Evolutionary conservation across 192 early-diverging fungal genomes (phyloP).

Genomic region (Coemansia sp.): DNA sequence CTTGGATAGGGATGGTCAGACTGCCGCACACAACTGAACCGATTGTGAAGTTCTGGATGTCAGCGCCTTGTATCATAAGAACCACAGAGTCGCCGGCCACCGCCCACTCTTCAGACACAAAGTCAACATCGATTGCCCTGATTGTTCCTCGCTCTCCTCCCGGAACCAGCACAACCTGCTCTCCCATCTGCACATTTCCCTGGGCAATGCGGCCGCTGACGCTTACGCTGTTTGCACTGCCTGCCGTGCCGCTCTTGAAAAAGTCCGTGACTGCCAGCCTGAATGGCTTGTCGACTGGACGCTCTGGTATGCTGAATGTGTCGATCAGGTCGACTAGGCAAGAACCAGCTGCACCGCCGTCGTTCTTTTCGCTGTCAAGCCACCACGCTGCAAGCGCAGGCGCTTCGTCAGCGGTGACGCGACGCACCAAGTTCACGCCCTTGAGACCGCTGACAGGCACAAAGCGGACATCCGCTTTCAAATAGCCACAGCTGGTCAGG

Average conservation of each 20-base stretch:
- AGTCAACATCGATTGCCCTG: constrained; percentile 76
- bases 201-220: constrained; percentile 85
- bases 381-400: constrained; percentile 70
- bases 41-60: constrained; percentile 56
- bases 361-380: constrained; percentile 12
- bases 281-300: constrained; percentile 80
- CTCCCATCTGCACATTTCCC: constrained; percentile 88
- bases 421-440: constrained; percentile 79
- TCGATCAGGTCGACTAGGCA: constrained; percentile 80
- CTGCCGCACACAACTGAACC: constrained; percentile 82
- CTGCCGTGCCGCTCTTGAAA: constrained; percentile 78
- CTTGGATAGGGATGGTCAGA: constrained; percentile 67
- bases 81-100: constrained; percentile 91
- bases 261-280: constrained; percentile 85
- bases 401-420: constrained; percentile 17
- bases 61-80: constrained; percentile 64
- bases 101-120: constrained; percentile 79
- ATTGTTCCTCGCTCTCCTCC: constrained; percentile 73
- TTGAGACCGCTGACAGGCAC: constrained; percentile 92
- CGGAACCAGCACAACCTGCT: constrained; percentile 79
- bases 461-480: constrained; percentile 70
- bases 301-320: constrained; percentile 69
- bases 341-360: constrained; percentile 50
- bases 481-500: constrained; percentile 79
- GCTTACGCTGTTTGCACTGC: constrained; percentile 71